Evolutionary conservation across 805 yeast genomes (phyloP), one percentile per base, ranked within the genome.

Genomic region (Candida boleticola): DNA sequence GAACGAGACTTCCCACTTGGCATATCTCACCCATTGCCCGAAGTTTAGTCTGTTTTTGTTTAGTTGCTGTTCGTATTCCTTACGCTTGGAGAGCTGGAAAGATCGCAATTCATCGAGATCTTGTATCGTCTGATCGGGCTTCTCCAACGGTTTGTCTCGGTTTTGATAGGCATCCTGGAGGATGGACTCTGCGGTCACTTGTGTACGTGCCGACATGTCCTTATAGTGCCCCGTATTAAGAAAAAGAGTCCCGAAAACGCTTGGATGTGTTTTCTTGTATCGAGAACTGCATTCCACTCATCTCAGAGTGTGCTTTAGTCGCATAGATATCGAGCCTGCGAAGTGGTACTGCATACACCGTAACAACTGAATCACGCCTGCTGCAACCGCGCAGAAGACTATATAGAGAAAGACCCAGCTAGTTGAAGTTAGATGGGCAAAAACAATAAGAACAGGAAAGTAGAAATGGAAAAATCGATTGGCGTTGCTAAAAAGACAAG

Each of bases 21-120:
- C 98, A 60, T 92, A 93, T 42, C 97, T 71, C 58, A 88, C 73
- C 97, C 98, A 93, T 58, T 89, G 96, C 1, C 88, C 84, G 54
- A 77, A 73, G 54, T 89, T 89, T 27, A 84, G 76, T 45, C 96
- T 68, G 58, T 92, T 92, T 50, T 93, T 76, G 51, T 93, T 79
- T 40, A 93, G 64, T n/a, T 90, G 95, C 50, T 82, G 82, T 63
- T 93, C 98, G 58, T 72, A 92, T 50, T 87, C 96, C 26, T 77
- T 74, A 46, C 99, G 68, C 51, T 85, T 88, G 20, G 89, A 68
- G 20, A 84, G 73, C 58, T 89, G 97, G 44, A 66, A 74, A 49
- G 88, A 92, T 36, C 76, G 72, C 14, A 87, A 73, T 63, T 92
- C 98, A 50, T 89, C 96, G 5, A 84, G 58, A 60, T 92, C 97